Evolutionary conservation across 2,329 filamentous ascomycete genomes (phyloP), one percentile per base, ranked within the genome.

Genomic region (Ceratocystis variospora): DNA sequence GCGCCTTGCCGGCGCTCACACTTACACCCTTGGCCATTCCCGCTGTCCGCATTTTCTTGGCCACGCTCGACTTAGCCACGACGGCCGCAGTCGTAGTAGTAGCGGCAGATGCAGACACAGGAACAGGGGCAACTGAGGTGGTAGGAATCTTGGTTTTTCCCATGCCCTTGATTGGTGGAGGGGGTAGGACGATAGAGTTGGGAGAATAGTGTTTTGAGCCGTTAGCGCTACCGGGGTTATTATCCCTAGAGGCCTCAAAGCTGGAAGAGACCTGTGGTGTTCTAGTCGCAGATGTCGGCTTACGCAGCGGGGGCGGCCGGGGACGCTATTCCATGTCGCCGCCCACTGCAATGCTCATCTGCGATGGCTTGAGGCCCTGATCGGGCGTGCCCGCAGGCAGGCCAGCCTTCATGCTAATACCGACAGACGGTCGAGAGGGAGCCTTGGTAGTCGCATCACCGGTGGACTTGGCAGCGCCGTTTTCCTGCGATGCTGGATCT

Each of bases 291-390:
- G 50, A 48, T 31, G n/a, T 41, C 12, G 33, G 22, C 61, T 62
- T 62, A 28, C 48, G 37, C 48, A 57, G 48, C 44, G 59, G 46
- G 57, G 59, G 59, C 63, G 63, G 65, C 61, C 41, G 41, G 59
- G 28, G 19, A 57, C 41, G 59, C 66, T 68, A 68, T 61, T 68
- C 66, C 46, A 68, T 62, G 44, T 68, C 66, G 63, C 66, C 66
- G 28, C 66, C 66, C 48, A 68, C 66, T 31, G 66, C 66, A 45
- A 68, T 68, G 61, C 66, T 62, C 63, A 68, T 50, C 66, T 68
- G 66, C 44, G 63, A 65, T 10, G 63, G n/a, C 63, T 63, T 48
- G 46, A 65, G 50, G n/a, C 66, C 66, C 8, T 55, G 55, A 6
- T 65, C 64, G 17, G 64, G 53, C 25, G 64, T 61, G 53, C 64